phyloP scores from a whole-genome alignment of 768 basidiomycete species.

The Leccinum longicurvipes region DNA sequence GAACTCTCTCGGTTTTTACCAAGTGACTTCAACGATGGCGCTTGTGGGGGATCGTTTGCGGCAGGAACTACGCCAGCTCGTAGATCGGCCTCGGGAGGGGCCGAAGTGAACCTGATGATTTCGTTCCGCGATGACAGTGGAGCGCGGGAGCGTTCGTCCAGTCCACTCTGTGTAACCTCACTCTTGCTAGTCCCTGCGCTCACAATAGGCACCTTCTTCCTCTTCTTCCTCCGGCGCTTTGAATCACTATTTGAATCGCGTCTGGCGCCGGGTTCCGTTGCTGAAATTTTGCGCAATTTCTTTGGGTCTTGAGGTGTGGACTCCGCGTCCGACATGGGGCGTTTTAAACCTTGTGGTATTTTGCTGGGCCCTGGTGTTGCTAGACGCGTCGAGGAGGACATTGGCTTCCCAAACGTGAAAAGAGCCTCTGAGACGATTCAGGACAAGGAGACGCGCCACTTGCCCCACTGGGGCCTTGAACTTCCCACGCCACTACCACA shows the following conservation, averaged over 20 bases:
- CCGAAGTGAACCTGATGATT: slow-evolving; percentile 26
- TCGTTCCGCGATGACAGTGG: slow-evolving; percentile 24
- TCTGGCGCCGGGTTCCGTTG: slow-evolving; percentile 11
- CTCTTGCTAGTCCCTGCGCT: slow-evolving; percentile 3
- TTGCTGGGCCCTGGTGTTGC: slow-evolving; percentile 15
- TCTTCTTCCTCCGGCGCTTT: slow-evolving; percentile 29
- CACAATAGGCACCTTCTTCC: slow-evolving; percentile 29
- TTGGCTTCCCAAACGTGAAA: slow-evolving; percentile 2
- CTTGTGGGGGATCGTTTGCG: neutral
- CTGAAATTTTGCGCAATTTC: slow-evolving; percentile 22
- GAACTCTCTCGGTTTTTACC: neutral
- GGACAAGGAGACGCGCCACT: slow-evolving; percentile 2
- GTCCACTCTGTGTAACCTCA: slow-evolving; percentile 6
- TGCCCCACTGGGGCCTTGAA: neutral
- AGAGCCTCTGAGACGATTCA: neutral
- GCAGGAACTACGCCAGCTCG: neutral
- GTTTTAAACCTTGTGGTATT: slow-evolving; percentile 8
- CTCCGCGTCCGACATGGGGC: slow-evolving; percentile 25
- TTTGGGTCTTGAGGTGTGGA: slow-evolving; percentile 18
- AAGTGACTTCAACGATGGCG: neutral
- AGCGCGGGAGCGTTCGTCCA: slow-evolving; percentile 11
- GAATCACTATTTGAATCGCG: slow-evolving; percentile 22
- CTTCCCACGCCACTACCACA: slow-evolving; percentile 27
- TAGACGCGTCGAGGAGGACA: slow-evolving; percentile 27
- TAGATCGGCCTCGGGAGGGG: slow-evolving; percentile 11